Conservation (phyloP, 441 rosid species). For the Gossypium gossypioides region DNA sequence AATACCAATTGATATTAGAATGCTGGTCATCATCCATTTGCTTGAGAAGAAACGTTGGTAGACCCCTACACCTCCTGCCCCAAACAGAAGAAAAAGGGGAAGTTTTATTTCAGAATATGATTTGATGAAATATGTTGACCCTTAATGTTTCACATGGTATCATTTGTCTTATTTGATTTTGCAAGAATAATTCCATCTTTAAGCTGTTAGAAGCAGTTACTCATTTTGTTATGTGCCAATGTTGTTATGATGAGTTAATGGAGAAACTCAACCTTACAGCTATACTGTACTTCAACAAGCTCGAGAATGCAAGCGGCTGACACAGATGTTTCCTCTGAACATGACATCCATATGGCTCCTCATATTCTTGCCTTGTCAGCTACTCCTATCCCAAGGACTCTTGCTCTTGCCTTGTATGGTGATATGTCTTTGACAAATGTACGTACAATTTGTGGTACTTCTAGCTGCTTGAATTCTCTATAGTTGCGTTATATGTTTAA, state of each 20-base stretch:
- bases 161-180: slow-evolving; percentile 1
- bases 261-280: slow-evolving; percentile 38
- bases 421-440: slow-evolving; percentile 85
- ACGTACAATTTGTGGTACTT: slow-evolving; percentile 11
- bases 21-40: not conserved
- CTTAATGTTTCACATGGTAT: not conserved
- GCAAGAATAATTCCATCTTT: slow-evolving; percentile 1
- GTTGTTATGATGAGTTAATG: not conserved
- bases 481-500: not conserved
- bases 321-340: slow-evolving; percentile 34
- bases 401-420: slow-evolving; percentile 86
- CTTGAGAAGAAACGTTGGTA: not conserved
- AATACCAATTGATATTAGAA: not conserved
- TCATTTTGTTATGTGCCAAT: not conserved
- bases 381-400: slow-evolving; percentile 93
- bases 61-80: not conserved
- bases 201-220: not conserved
- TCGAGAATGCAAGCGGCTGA: slow-evolving; percentile 31
- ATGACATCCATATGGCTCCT: slow-evolving; percentile 71
- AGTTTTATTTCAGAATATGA: not conserved
- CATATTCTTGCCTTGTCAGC: slow-evolving; percentile 95
- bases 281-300: slow-evolving; percentile 39
- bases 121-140: not conserved
- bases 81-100: not conserved
- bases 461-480: not conserved